Evolutionary conservation across 2,329 filamentous ascomycete species (phyloP).

Genomic region (Gaeumannomyces tritici): DNA sequence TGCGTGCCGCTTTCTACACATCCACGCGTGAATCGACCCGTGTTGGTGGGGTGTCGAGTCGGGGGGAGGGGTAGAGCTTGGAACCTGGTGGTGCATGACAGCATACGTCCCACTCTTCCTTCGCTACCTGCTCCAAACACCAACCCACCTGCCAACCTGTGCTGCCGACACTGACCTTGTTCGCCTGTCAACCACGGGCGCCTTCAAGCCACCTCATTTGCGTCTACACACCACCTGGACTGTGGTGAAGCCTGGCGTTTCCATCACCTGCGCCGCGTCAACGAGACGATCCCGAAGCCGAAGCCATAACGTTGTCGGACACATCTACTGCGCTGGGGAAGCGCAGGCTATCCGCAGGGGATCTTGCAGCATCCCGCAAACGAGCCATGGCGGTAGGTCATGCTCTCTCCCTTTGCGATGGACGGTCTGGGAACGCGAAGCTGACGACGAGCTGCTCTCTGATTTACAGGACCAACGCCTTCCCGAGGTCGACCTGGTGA

Average conservation of each 20-base stretch:
- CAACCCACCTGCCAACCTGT: background rate
- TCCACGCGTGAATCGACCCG: background rate
- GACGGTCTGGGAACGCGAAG: background rate
- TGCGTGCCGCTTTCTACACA: too few species aligned
- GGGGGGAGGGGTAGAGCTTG: background rate
- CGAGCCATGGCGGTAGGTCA: constrained; percentile 51
- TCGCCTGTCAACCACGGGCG: background rate
- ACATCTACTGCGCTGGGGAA: constrained; percentile 47
- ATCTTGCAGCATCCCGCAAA: constrained; percentile 46
- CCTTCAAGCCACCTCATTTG: background rate
- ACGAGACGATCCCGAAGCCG: background rate
- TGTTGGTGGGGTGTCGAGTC: background rate
- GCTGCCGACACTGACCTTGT: background rate
- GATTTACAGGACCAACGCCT: constrained; percentile 37
- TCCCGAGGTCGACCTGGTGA: constrained; percentile 52
- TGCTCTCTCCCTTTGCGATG: background rate
- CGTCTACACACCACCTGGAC: background rate
- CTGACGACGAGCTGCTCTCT: constrained; percentile 5
- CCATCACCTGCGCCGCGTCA: background rate
- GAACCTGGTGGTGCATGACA: background rate
- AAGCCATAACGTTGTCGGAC: background rate
- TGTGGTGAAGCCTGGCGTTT: background rate
- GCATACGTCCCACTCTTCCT: background rate
- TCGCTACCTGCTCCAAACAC: too few species aligned
- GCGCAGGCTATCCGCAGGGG: constrained; percentile 56